Evolutionary conservation across 106 monocot genomes (phyloP).

Genomic region (Vanilla planifolia): DNA sequence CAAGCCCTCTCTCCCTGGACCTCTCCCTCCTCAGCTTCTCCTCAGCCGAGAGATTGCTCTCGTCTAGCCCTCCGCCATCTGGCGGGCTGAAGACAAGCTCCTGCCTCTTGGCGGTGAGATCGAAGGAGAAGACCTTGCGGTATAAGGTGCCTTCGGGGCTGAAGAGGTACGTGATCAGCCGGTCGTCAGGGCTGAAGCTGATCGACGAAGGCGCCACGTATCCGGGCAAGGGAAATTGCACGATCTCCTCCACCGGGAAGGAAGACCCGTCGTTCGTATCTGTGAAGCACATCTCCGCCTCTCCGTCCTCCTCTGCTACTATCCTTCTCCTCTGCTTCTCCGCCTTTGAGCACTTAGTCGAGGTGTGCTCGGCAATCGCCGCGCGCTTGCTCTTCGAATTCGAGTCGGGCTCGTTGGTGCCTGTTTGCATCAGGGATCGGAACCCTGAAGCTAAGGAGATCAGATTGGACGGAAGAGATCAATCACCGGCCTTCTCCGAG

Average conservation of each 20-base stretch:
- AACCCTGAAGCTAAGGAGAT: background rate
- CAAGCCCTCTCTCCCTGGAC: constrained; percentile 80
- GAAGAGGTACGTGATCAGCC: constrained; percentile 55
- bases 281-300: constrained; percentile 26
- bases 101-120: constrained; percentile 33
- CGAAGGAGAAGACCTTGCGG: constrained; percentile 68
- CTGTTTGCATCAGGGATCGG: constrained; percentile 28
- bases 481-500: background rate
- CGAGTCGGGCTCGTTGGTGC: background rate
- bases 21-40: constrained; percentile 91
- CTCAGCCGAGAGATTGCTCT: constrained; percentile 79
- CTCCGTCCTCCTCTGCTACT: background rate
- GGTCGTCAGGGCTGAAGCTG: constrained; percentile 90
- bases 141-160: constrained; percentile 74
- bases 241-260: constrained; percentile 71
- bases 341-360: constrained; percentile 3
- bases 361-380: background rate
- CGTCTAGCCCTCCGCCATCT: constrained; percentile 80
- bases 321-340: constrained; percentile 17
- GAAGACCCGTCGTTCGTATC: constrained; percentile 31
- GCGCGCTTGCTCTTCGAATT: constrained; percentile 11
- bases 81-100: constrained; percentile 75
- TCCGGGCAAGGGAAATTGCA: constrained; percentile 77
- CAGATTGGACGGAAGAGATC: constrained; percentile 7
- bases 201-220: constrained; percentile 65